Evolutionary conservation across 2,329 filamentous ascomycete species (phyloP).

Genomic region (Lecanicillium sp.): DNA sequence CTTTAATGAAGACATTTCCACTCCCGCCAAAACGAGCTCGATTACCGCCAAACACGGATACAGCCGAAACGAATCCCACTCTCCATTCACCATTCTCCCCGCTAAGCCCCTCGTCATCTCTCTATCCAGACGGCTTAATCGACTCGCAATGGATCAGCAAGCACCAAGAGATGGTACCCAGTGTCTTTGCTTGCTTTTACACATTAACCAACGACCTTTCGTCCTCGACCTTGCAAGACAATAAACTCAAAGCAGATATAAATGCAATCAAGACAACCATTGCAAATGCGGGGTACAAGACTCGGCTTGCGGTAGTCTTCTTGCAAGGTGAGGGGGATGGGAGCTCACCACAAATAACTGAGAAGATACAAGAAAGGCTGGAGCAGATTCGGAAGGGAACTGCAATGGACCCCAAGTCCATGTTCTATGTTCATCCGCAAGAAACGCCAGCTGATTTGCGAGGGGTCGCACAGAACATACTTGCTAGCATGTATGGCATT

Average conservation of each 20-base stretch:
- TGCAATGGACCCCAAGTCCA: slow-evolving; percentile 71
- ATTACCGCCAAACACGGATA: slow-evolving; percentile 42
- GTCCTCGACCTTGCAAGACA: slow-evolving; percentile 73
- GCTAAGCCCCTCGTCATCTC: slow-evolving; percentile 68
- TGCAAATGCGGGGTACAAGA: slow-evolving; percentile 64
- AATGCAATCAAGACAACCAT: slow-evolving; percentile 65
- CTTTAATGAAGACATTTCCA: slow-evolving; percentile 36
- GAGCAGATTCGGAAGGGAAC: slow-evolving; percentile 72
- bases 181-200: slow-evolving; percentile 75
- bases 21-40: slow-evolving; percentile 50
- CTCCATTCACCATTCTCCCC: slow-evolving; percentile 90
- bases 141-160: slow-evolving; percentile 78
- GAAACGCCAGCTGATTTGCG: slow-evolving; percentile 63
- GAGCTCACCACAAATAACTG: slow-evolving; percentile 41
- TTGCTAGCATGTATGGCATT: slow-evolving; percentile 63
- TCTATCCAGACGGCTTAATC: slow-evolving; percentile 87
- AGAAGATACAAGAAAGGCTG: slow-evolving; percentile 61
- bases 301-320: slow-evolving; percentile 60
- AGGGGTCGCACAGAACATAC: slow-evolving; percentile 63
- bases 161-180: slow-evolving; percentile 77
- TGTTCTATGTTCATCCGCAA: slow-evolving; percentile 76
- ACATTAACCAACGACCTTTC: slow-evolving; percentile 63
- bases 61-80: slow-evolving; percentile 39
- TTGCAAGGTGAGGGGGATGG: slow-evolving; percentile 23
- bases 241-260: slow-evolving; percentile 81